Evolutionary conservation across 2,329 filamentous ascomycete genomes (phyloP).

Genomic region (Plectosphaerella sp.): DNA sequence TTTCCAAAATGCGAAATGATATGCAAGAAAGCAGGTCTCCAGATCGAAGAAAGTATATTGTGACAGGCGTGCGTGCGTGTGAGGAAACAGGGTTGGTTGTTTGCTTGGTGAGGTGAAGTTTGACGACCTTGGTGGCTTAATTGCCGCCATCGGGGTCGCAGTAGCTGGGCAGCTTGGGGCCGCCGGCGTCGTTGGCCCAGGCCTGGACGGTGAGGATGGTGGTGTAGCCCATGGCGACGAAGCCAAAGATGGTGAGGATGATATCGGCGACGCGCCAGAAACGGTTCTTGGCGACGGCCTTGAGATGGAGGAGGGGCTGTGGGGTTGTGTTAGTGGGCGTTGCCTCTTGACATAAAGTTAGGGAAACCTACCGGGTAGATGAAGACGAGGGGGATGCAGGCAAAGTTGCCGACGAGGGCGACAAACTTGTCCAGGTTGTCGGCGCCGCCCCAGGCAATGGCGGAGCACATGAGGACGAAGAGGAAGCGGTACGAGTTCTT

Average conservation of each 20-base stretch:
- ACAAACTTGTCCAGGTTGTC: slow-evolving; percentile 84
- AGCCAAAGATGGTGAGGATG: slow-evolving; percentile 72
- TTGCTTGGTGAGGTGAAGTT: no score
- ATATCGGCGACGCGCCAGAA: slow-evolving; percentile 71
- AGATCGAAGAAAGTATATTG: no score
- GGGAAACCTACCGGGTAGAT: slow-evolving; percentile 82
- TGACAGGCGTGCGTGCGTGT: no score
- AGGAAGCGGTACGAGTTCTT: slow-evolving; percentile 97
- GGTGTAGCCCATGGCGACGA: slow-evolving; percentile 87
- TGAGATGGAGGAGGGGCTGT: slow-evolving; percentile 86
- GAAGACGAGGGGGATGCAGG: slow-evolving; percentile 72
- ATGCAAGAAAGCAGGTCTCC: not conserved
- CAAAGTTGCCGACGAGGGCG: slow-evolving; percentile 67
- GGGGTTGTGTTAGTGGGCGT: slow-evolving; percentile 22
- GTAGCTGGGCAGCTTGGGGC: slow-evolving; percentile 45
- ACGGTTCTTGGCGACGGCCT: slow-evolving; percentile 66
- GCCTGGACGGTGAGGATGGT: slow-evolving; percentile 81
- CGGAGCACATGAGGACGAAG: slow-evolving; percentile 79
- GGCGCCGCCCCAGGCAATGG: slow-evolving; percentile 88
- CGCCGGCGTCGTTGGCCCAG: slow-evolving; percentile 63
- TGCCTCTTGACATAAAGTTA: slow-evolving; percentile 6
- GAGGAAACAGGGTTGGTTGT: no score
- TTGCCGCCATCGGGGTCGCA: slow-evolving; percentile 38
- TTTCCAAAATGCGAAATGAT: not conserved
- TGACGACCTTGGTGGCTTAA: not conserved